Percentiles rank a stretch among this genome's conserved stretches.
Conservation (phyloP, 345 rosid species). For the Sisymbrium irio region DNA sequence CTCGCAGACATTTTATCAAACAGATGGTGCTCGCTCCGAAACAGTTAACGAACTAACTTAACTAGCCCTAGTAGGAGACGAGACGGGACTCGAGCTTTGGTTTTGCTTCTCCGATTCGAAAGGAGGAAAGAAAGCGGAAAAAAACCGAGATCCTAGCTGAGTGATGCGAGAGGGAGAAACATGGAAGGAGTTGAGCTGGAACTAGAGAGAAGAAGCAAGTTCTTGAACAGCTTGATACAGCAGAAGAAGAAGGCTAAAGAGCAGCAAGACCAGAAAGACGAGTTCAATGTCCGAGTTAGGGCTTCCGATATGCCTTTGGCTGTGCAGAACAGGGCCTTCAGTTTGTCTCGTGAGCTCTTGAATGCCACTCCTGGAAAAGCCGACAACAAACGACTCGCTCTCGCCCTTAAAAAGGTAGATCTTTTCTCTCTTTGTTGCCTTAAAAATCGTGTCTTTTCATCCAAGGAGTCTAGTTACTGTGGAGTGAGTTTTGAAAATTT, state of each 20-base stretch:
- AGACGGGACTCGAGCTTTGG: neutral
- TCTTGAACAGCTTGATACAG: slow-evolving; percentile 82
- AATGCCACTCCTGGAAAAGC: slow-evolving; percentile 74
- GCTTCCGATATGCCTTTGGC: slow-evolving; percentile 83
- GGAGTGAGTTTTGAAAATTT: neutral
- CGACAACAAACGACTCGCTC: slow-evolving; percentile 89
- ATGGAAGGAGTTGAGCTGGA: slow-evolving; percentile 87
- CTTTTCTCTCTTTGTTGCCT: neutral
- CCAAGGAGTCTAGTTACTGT: neutral
- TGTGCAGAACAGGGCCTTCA: slow-evolving; percentile 69
- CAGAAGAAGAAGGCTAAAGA: slow-evolving; percentile 84
- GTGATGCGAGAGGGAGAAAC: slow-evolving; percentile 35
- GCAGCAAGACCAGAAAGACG: slow-evolving; percentile 52
- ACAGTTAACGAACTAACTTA: slow-evolving; percentile 11
- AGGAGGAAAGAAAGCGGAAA: neutral
- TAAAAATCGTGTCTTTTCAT: slow-evolving; percentile 1
- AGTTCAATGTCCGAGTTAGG: slow-evolving; percentile 64
- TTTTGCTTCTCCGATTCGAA: slow-evolving; percentile 14
- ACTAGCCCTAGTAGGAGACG: neutral
- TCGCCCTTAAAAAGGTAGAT: slow-evolving; percentile 82
- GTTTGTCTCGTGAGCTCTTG: slow-evolving; percentile 71
- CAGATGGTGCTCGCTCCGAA: slow-evolving; percentile 31
- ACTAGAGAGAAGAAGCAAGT: slow-evolving; percentile 88
- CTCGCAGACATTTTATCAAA: slow-evolving; percentile 33
- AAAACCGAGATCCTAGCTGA: slow-evolving; percentile 7